Conservation (phyloP, 495 filamentous ascomycete genomes). For the Xylaria palmicola region DNA sequence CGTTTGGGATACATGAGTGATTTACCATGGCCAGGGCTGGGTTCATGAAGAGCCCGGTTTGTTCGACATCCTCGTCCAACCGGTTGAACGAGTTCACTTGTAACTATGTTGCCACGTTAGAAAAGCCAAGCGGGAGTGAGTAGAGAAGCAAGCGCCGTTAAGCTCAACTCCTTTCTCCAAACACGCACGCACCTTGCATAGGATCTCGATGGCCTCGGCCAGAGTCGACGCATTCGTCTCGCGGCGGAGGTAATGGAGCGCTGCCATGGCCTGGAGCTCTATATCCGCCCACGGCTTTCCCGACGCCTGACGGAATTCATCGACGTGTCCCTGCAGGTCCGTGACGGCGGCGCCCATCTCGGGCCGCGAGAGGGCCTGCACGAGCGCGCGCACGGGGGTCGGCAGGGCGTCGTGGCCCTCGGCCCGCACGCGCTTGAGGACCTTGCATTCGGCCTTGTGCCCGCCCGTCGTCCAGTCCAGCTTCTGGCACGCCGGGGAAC, state of each 20-base stretch:
- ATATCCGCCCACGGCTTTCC: conserved; percentile 35
- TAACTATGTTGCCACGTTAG: conserved; percentile 26
- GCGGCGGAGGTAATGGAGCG: conserved; percentile 38
- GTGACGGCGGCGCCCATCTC: conserved; percentile 28
- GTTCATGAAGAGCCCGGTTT: conserved; percentile 44
- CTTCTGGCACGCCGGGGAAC: conserved; percentile 53
- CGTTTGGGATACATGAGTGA: conserved; percentile 55
- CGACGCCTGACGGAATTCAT: conserved; percentile 22
- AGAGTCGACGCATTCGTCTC: conserved; percentile 27
- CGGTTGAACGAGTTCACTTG: conserved; percentile 50
- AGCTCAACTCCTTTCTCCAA: neutral
- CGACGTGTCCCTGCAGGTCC: conserved; percentile 39
- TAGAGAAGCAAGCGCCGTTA: neutral
- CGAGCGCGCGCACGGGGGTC: conserved; percentile 45
- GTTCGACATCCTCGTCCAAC: conserved; percentile 36
- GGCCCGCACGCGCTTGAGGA: conserved; percentile 33
- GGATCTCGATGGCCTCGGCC: conserved; percentile 33
- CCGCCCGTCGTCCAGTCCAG: conserved; percentile 55
- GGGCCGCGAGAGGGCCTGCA: conserved; percentile 42
- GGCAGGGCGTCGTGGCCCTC: conserved; percentile 35
- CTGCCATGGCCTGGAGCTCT: conserved; percentile 46
- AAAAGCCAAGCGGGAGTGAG: too few relatives aligned
- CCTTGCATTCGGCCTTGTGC: conserved; percentile 49
- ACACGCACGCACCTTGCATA: conserved; percentile 19
- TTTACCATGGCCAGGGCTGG: conserved; percentile 49